These are phyloP conservation scores for Tribonema minus DNA, from an alignment of 108 stramenopile species.

Conservation along the genomic window DNA sequence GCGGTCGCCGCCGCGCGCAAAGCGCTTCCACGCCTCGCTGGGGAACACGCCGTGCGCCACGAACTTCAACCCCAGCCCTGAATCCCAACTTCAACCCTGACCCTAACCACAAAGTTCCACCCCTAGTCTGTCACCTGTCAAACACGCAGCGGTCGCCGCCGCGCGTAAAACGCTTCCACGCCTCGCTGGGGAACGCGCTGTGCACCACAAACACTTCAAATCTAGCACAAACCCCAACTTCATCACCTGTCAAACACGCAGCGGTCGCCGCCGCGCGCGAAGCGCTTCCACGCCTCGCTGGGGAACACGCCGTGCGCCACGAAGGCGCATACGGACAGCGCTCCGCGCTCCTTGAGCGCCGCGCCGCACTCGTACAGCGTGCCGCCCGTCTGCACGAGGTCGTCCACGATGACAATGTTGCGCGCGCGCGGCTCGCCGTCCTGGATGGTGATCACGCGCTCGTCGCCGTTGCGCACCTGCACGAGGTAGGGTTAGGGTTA, in stretches of 20 bases:
- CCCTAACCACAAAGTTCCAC: conserved; percentile 65
- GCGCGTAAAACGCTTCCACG: conserved; percentile 67
- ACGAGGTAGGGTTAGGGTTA: too few relatives aligned
- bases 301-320: conserved; percentile 81
- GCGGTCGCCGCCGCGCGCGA: conserved; percentile 68
- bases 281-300: conserved; percentile 68
- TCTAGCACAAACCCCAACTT: too few relatives aligned
- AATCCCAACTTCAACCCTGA: too few relatives aligned
- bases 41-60: conserved; percentile 81
- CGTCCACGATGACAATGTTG: conserved; percentile 77
- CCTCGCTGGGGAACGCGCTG: conserved; percentile 73
- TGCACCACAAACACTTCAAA: conserved; percentile 78
- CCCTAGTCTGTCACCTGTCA: too few relatives aligned
- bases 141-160: conserved; percentile 73
- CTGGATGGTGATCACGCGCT: conserved; percentile 52
- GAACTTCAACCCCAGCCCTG: too few relatives aligned
- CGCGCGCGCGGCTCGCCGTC: conserved; percentile 47
- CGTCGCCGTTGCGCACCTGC: conserved; percentile 46
- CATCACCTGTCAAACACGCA: conserved; percentile 75
- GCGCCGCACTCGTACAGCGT: conserved; percentile 80
- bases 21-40: conserved; percentile 67
- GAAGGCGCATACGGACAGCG: conserved; percentile 68
- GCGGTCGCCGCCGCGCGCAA: conserved; percentile 68
- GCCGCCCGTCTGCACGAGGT: conserved; percentile 82
- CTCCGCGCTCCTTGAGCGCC: conserved; percentile 67